Evolutionary conservation across 2,329 filamentous ascomycete species (phyloP), one percentile per base, ranked within the genome.

Genomic region (Thielaviopsis euricoi): DNA sequence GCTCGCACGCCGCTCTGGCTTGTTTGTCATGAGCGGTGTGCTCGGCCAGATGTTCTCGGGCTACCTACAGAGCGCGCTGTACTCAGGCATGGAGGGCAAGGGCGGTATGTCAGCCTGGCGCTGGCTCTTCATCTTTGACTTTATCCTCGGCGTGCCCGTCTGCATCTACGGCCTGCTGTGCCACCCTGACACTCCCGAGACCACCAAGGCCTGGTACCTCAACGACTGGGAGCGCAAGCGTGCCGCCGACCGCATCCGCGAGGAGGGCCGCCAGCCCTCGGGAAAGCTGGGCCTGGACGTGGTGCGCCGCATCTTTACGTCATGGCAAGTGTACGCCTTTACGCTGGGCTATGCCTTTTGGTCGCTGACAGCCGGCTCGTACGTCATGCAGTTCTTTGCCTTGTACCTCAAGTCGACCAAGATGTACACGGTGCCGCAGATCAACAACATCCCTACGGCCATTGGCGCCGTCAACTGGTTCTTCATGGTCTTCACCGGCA

Each of bases 201-300:
- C 66, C 1, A 74, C 71, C 0, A 65, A 63, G 1, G 73, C 73
- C 0, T 73, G 70, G 58, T 76, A 71, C 53, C 64, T 75, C 22
- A 72, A 65, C 66, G 70, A 71, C 0, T 68, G 82, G 62, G 86
- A 90, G 67, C 76, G 77, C 23, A 73, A 79, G 58, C 76, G 83
- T 46, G 82, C 87, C 61, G 74, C 78, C 15, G 77, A 84, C 52
- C 78, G 86, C 62, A 90, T 91, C 65, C 77, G 85, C 62, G 77
- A 81, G 56, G 72, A 74, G 50, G 72, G 71, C 19, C 67, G 70
- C 53, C 67, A 65, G 53, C 71, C 70, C 2, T 61, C 64, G 1
- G 68, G 69, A 1, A 70, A 70, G 61, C 64, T 72, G 57, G 65
- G 72, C 57, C 67, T 66, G 64, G 62, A 64, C 33, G 67, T 73